phyloP scores from a whole-genome alignment of 495 filamentous ascomycete species.

The Xylaria flabelliformis region DNA sequence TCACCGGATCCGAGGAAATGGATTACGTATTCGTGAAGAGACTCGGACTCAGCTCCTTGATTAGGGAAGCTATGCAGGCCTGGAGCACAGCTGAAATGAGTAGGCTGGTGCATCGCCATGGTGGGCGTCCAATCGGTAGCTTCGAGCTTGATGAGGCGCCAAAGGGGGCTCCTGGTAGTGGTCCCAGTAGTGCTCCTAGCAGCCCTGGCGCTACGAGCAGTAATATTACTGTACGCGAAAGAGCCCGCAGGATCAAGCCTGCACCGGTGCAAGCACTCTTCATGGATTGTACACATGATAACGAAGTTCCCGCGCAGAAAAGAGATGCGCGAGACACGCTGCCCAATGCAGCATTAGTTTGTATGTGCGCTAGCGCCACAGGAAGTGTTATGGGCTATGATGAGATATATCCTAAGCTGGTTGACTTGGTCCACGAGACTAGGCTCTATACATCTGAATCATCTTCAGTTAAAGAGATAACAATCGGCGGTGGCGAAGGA shows the following conservation, averaged over 20 bases:
- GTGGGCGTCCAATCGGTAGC: constrained; percentile 92
- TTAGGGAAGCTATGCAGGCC: constrained; percentile 97
- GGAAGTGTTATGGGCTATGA: constrained; percentile 99
- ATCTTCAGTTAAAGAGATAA: constrained; percentile 63
- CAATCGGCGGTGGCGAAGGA: constrained; percentile 67
- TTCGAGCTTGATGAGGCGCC: constrained; percentile 79
- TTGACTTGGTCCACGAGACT: constrained; percentile 89
- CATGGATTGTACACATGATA: constrained; percentile 99
- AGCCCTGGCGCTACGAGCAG: constrained; percentile 32
- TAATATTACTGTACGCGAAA: constrained; percentile 52
- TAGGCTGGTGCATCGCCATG: constrained; percentile 91
- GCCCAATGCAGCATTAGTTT: constrained; percentile 92
- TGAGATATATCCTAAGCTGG: constrained; percentile 89
- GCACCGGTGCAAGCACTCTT: constrained; percentile 91
- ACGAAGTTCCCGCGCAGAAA: constrained; percentile 95
- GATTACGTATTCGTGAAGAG: constrained; percentile 95
- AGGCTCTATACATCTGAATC: constrained; percentile 78
- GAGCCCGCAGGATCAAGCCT: constrained; percentile 75
- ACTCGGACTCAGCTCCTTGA: constrained; percentile 85
- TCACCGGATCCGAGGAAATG: constrained; percentile 93
- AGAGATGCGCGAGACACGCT: constrained; percentile 92
- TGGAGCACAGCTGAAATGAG: constrained; percentile 95
- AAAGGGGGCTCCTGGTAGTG: constrained; percentile 36
- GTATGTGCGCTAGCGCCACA: constrained; percentile 91
- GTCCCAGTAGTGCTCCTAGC: constrained; percentile 37